phyloP scores from a whole-genome alignment of 306 rosid species.

The Pyrus betulifolia region DNA sequence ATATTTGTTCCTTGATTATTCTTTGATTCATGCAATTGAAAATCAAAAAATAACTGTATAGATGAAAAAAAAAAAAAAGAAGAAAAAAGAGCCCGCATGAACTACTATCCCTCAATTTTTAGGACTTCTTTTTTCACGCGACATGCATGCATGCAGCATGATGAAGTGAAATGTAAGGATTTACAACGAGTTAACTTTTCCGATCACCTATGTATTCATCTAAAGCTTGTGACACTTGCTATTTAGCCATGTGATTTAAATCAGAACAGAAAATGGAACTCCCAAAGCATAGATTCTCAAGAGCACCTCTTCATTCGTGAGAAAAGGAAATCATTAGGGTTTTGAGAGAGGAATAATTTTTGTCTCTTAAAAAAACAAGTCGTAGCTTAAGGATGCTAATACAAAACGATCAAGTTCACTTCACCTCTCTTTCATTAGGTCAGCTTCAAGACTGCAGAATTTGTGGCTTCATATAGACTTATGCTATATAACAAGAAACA shows the following conservation, averaged over 20 bases:
- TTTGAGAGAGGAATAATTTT: neutral
- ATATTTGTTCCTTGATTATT: too few species aligned
- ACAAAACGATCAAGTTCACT: slow-evolving; percentile 30
- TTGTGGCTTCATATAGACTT: neutral
- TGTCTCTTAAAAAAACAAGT: neutral
- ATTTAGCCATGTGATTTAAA: neutral
- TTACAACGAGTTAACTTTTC: neutral
- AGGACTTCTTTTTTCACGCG: neutral
- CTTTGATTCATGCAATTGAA: too few species aligned
- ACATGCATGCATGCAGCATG: neutral
- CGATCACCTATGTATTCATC: neutral
- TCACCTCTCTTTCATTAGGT: slow-evolving; percentile 22
- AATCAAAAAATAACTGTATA: too few species aligned
- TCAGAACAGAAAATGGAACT: neutral
- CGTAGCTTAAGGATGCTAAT: neutral
- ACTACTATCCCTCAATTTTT: neutral
- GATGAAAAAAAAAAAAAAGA: too few species aligned
- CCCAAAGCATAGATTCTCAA: neutral
- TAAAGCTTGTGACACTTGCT: neutral
- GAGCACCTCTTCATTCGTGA: neutral
- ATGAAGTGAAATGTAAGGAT: neutral
- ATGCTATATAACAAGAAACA: neutral
- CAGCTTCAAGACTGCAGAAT: slow-evolving; percentile 15
- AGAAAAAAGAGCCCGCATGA: too few species aligned
- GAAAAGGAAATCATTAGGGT: neutral